Conservation (phyloP, 192 early-diverging fungal species). For the Rhizophagus sp. region DNA sequence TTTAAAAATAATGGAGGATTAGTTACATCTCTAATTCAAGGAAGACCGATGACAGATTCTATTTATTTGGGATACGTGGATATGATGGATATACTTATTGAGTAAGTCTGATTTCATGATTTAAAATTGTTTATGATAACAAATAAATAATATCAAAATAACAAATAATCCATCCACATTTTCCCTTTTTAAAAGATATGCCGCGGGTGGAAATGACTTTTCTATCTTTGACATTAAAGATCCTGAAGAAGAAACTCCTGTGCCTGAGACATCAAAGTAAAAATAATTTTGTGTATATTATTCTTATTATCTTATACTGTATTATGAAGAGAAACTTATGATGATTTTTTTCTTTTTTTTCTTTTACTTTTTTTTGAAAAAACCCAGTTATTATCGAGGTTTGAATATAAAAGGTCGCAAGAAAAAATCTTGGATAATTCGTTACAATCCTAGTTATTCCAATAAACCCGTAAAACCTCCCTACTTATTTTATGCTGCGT, state of each 20-base stretch:
- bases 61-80: background rate
- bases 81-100: constrained; percentile 7
- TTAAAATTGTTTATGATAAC: too few species aligned
- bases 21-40: background rate
- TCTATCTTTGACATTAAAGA: constrained; percentile 7
- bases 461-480: background rate
- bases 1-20: background rate
- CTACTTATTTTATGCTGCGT: background rate
- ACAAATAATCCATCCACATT: too few species aligned
- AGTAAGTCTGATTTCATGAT: background rate
- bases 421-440: constrained; percentile 1
- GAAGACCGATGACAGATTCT: background rate
- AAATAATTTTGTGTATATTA: background rate
- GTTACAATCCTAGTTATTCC: background rate
- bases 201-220: constrained; percentile 17
- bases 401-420: constrained; percentile 6
- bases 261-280: background rate
- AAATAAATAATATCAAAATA: background rate
- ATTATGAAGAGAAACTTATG: background rate
- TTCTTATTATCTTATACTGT: too few species aligned
- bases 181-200: constrained; percentile 1
- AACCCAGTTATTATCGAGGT: background rate
- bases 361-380: too few species aligned
- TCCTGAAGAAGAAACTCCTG: background rate
- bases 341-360: background rate